phyloP scores from a whole-genome alignment of 192 early-diverging fungal genomes.

The Gonapodya prolifera region DNA sequence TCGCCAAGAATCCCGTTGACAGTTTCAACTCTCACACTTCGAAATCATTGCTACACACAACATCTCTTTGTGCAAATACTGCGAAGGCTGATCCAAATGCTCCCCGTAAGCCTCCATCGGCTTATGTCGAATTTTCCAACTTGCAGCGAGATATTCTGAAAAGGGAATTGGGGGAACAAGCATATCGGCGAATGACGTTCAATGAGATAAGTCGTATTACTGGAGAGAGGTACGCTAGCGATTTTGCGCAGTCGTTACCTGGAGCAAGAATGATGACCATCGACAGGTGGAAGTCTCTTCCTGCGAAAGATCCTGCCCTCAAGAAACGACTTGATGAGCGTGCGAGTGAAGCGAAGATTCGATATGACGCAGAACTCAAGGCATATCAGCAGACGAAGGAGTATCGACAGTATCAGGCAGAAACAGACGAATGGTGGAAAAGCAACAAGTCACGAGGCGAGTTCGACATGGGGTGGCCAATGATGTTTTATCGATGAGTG shows the following conservation, averaged over 20 bases:
- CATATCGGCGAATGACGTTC: background rate
- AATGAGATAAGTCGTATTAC: background rate
- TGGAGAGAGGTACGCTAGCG: background rate
- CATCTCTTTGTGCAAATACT: background rate
- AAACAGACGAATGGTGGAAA: background rate
- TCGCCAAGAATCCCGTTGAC: background rate
- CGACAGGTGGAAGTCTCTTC: background rate
- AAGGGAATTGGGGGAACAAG: background rate
- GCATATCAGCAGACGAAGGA: background rate
- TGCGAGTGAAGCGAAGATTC: background rate
- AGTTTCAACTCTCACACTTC: no score
- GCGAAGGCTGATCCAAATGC: background rate
- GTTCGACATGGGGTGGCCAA: no score
- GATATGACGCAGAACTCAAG: background rate
- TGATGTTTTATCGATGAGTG: no score
- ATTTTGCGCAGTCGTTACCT: background rate
- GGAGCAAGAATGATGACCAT: background rate
- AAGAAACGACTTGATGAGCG: background rate
- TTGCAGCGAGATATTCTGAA: background rate
- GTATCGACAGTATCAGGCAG: background rate
- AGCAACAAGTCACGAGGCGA: background rate
- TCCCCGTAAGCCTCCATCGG: background rate
- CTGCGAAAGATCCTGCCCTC: background rate
- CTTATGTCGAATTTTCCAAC: background rate
- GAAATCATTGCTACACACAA: background rate